Conservation (phyloP, 371 early-diverging fungal species). For the Lichtheimia ornata region DNA sequence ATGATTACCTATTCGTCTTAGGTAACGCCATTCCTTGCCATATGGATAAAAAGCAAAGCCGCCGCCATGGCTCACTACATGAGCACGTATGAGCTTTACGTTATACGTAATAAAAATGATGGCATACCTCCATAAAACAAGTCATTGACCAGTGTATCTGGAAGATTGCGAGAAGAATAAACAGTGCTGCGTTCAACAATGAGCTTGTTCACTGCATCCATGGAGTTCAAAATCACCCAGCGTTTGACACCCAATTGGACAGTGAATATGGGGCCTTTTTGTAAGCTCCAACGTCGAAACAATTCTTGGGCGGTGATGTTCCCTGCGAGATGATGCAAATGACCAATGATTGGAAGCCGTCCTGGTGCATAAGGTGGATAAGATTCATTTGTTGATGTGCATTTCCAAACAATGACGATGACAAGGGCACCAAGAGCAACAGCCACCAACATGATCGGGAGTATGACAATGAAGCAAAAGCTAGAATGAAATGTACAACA, state of each 20-base stretch:
- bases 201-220: conserved; percentile 33
- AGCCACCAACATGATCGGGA: neutral
- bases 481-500: neutral
- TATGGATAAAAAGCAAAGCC: conserved; percentile 53
- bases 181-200: conserved; percentile 39
- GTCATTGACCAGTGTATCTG: conserved; percentile 34
- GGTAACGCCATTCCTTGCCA: conserved; percentile 37
- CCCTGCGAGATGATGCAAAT: conserved; percentile 26
- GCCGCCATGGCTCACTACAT: conserved; percentile 39
- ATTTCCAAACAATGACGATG: neutral
- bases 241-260: conserved; percentile 37
- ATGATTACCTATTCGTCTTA: conserved; percentile 43
- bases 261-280: conserved; percentile 42
- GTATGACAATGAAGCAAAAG: neutral
- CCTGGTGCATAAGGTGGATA: conserved; percentile 44
- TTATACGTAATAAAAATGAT: neutral
- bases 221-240: conserved; percentile 46
- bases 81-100: neutral
- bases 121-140: conserved; percentile 40
- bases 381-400: neutral
- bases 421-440: neutral
- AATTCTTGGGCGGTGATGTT: conserved; percentile 33
- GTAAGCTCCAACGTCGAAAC: conserved; percentile 39
- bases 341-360: conserved; percentile 41
- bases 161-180: conserved; percentile 48